These are phyloP conservation scores for Biancaea sappan DNA, from an alignment of 306 rosid species.

Conservation along the genomic window DNA sequence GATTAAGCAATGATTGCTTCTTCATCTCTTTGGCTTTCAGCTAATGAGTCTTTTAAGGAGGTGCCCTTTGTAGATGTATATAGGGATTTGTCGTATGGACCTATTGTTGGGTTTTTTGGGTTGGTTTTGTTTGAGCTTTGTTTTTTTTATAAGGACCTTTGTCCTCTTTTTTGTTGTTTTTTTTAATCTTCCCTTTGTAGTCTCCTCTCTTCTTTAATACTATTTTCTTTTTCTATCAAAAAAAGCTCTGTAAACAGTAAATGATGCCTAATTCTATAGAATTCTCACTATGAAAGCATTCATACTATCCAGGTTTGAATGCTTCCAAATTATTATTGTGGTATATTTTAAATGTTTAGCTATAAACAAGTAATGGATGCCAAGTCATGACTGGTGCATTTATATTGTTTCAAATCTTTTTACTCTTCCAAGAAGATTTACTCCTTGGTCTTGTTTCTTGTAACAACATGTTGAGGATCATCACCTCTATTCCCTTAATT, in stretches of 20 bases:
- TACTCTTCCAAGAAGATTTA: slow-evolving; percentile 23
- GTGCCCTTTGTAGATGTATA: too few species aligned
- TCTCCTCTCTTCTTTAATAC: too few species aligned
- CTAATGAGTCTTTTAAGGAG: too few species aligned
- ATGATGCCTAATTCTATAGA: slow-evolving; percentile 13
- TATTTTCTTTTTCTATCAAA: too few species aligned
- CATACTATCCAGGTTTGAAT: background rate
- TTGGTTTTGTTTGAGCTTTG: too few species aligned
- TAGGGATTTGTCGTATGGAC: too few species aligned
- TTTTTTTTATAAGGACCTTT: too few species aligned
- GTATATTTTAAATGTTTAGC: slow-evolving; percentile 21
- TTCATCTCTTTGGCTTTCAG: too few species aligned
- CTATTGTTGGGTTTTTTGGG: too few species aligned
- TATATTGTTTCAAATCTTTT: slow-evolving; percentile 23
- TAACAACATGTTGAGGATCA: slow-evolving; percentile 97
- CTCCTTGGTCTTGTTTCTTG: slow-evolving; percentile 37
- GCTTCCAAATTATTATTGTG: slow-evolving; percentile 14
- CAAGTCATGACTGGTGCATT: slow-evolving; percentile 22
- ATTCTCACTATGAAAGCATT: background rate
- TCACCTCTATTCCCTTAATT: slow-evolving; percentile 91
- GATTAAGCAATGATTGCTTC: too few species aligned
- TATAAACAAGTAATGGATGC: background rate
- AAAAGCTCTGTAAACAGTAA: background rate
- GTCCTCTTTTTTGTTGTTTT: too few species aligned
- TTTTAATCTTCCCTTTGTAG: too few species aligned